Evolutionary conservation across 163 green algal species (phyloP), one percentile per base, ranked within the genome.

Genomic region (Scenedesmus sp.): DNA sequence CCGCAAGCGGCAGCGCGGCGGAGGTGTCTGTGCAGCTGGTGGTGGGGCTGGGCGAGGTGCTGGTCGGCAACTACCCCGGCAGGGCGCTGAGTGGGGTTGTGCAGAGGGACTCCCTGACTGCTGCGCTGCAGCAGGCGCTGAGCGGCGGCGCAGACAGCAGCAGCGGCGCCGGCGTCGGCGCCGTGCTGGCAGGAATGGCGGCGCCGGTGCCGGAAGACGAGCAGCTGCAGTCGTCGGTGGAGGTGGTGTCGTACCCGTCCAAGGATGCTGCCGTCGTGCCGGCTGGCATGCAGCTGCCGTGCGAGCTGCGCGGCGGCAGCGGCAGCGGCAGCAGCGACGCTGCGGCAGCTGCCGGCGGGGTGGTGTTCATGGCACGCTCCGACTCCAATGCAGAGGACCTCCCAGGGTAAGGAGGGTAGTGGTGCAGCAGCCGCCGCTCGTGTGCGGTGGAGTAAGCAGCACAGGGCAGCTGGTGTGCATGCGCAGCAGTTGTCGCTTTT

Each of bases 1-100:
- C 93, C 61, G 78, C 56, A 16, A 87, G 35, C 26, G 89, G 89
- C 89, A 83, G 73, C 33, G 33, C 33, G 5, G 37, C 37, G 12
- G 89, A 94, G 85, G 92, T 97, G 7, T 95, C 94, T 73, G 93
- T 93, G 61, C 95, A 97, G 93, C 78, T 97, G 80, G 97, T 99
- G 24, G 92, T 93, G 44, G 98, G 98, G 10, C 93, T 99, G 44
- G 98, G 98, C 2, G 96, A 97, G 92, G 94, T 96, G 42, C 97
- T 99, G 46, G 97, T 99, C 53, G 98, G 98, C 49, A 96, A 96
- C 35, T 97, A 98, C 56, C 96, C 97, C 1, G 98, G 98, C 22
- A 92, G 96, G 13, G 93, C 97, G 1, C 94, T 99, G 26, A 93
- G 89, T 33, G 89, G 89, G 7, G 61, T 89, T 24, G 33, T 92